Percentiles rank a stretch among this genome's conserved stretches.
phyloP scores from a whole-genome alignment of 2,329 filamentous ascomycete species.

The Cordyceps farinosa region DNA sequence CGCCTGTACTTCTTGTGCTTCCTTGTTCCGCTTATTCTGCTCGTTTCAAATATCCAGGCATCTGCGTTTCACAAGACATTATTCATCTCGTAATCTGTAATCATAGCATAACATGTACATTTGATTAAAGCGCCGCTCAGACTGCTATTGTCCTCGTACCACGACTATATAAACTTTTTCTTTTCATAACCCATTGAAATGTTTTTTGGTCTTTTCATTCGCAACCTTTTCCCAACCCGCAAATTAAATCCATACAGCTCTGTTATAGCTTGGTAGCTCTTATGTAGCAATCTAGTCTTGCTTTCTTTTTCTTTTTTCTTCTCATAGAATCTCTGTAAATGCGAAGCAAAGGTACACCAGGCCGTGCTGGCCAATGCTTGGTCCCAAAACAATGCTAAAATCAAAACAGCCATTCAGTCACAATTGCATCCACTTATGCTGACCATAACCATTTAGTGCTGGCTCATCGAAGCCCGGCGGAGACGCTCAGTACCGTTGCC shows the following conservation, averaged over 20 bases:
- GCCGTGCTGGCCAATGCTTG: slow-evolving; percentile 3
- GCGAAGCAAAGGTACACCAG: slow-evolving; percentile 4
- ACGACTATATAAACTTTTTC: neutral
- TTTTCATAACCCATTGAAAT: neutral
- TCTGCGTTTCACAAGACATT: neutral
- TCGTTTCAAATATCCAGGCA: neutral
- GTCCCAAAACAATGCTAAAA: slow-evolving; percentile 7
- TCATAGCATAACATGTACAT: slow-evolving; percentile 8
- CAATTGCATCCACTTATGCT: neutral
- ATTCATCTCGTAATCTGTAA: neutral
- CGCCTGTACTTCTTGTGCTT: too few relatives aligned
- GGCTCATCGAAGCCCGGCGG: slow-evolving; percentile 27
- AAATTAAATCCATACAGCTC: neutral
- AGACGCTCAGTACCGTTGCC: slow-evolving; percentile 27
- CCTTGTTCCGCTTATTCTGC: neutral
- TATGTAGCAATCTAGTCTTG: neutral
- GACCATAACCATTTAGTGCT: slow-evolving; percentile 1
- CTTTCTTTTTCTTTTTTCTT: neutral
- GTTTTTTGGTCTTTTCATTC: slow-evolving; percentile 1
- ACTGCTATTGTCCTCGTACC: slow-evolving; percentile 1
- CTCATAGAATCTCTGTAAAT: neutral
- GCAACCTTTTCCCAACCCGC: slow-evolving; percentile 1
- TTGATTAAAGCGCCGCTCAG: neutral
- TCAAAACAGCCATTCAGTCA: neutral
- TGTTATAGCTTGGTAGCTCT: neutral